A percentile compares a stretch with the other conserved stretches of the same genome.
Conservation (phyloP, 2,329 filamentous ascomycete species). For the Talaromyces sp. region DNA sequence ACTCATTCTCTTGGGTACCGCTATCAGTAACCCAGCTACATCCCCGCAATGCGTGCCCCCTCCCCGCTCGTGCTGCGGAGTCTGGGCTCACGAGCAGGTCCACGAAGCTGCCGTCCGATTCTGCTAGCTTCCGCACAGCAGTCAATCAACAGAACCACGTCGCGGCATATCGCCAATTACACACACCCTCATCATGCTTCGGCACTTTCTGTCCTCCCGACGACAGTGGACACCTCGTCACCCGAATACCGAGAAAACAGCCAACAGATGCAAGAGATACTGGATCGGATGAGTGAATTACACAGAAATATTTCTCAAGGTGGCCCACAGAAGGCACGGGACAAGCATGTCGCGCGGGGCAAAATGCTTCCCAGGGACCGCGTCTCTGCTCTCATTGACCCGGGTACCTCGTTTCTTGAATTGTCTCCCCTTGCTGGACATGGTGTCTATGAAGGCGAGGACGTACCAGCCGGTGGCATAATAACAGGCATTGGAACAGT, state of each 20-base stretch:
- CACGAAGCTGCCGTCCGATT: conserved; percentile 11
- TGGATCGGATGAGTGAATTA: conserved; percentile 68
- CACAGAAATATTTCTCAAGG: conserved; percentile 73
- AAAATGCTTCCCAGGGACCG: conserved; percentile 96
- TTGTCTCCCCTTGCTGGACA: conserved; percentile 90
- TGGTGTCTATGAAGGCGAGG: conserved; percentile 81
- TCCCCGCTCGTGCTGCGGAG: conserved; percentile 44
- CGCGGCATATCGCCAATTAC: conserved; percentile 68
- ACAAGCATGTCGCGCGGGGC: conserved; percentile 83
- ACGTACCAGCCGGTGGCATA: conserved; percentile 86
- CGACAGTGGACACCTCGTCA: conserved; percentile 74
- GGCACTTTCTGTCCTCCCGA: conserved; percentile 79
- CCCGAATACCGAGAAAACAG: conserved; percentile 81
- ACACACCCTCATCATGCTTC: conserved; percentile 78
- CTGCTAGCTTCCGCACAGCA: not conserved
- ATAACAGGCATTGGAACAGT: conserved; percentile 91
- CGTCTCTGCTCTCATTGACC: conserved; percentile 82
- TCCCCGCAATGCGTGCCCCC: conserved; percentile 42
- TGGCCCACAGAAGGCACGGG: conserved; percentile 76
- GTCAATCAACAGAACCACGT: conserved; percentile 7
- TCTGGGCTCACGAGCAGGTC: conserved; percentile 33
- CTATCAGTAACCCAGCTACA: not conserved
- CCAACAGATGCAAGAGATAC: conserved; percentile 72
- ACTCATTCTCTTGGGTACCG: not conserved
- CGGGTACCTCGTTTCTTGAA: conserved; percentile 87